These are phyloP conservation scores for Spathaspora sp. DNA, from an alignment of 805 yeast species.

Conservation along the genomic window DNA sequence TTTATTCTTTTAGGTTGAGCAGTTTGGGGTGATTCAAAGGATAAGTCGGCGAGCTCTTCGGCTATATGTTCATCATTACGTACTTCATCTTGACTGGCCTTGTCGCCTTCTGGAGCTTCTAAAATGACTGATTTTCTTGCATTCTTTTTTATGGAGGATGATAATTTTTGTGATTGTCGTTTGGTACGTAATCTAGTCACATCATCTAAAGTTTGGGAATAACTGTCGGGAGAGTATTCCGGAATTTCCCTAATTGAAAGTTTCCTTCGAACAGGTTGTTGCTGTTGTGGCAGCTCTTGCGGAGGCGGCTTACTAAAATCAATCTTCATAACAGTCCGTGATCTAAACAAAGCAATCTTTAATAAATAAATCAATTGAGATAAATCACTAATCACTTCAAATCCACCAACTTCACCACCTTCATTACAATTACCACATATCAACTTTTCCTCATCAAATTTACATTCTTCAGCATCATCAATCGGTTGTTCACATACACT, in stretches of 20 bases:
- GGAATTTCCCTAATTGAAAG: background rate
- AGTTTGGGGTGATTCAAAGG: background rate
- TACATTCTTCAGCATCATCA: conserved; percentile 41
- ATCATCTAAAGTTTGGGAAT: conserved; percentile 68
- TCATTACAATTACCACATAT: conserved; percentile 61
- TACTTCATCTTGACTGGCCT: conserved; percentile 19
- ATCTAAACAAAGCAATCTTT: conserved; percentile 79
- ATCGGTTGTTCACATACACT: conserved; percentile 45
- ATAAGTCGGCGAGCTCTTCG: conserved; percentile 10
- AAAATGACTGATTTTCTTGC: conserved; percentile 65
- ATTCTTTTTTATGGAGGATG: conserved; percentile 52
- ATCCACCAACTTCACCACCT: conserved; percentile 44
- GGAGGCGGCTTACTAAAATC: conserved; percentile 7
- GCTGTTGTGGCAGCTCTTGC: background rate
- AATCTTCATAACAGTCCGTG: conserved; percentile 54
- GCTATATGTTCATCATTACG: conserved; percentile 10
- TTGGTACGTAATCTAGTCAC: conserved; percentile 72
- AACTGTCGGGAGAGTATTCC: conserved; percentile 33
- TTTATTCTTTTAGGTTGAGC: background rate
- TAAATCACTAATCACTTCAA: conserved; percentile 62
- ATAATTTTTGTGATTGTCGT: conserved; percentile 59
- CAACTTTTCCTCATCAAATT: conserved; percentile 41
- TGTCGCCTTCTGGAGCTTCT: conserved; percentile 56
- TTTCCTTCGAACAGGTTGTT: background rate
- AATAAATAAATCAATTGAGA: conserved; percentile 72